Base-by-base conservation (phyloP, 441 rosid genomes). In the Erodium texanum region DNA sequence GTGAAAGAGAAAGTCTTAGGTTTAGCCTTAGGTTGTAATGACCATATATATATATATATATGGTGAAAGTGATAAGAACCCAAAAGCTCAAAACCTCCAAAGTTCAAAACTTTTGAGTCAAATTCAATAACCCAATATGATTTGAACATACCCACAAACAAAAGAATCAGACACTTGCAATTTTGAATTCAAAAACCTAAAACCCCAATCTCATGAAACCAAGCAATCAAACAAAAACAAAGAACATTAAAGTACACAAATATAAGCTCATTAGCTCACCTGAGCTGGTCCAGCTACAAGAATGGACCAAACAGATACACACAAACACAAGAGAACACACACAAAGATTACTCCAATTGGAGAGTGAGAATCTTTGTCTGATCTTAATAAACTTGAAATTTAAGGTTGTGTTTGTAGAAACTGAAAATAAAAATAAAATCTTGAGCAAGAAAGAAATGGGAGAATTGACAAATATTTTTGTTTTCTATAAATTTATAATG, bases 141-240 rank as follows among this genome's bases (percentile, higher is more conserved):
- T 79, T 76, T 86, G 75, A 87, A 84, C 90, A 80, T 73, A 73
- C 79, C 82, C 79, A 79, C 76, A 81, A 78, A 79, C 71, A 82
- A 81, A 76, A 80, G 16, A 12, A 81, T 79, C 78, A 36, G 70
- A 80, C 65, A 36, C 43, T 45, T 6, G 54, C 54, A 27, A 27
- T 27, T 27, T 4, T 27, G 2, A 1, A 27, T 4, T 27, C 29
- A 1, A 45, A 45, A 14, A 1, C 54, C 54, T 45, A 8, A 36
- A 45, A 45, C 16, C 54, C 3, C n/a, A 45, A 45, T 45, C 18
- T 10, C 54, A 2, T 45, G 16, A 45, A 45, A 67, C 73, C 70
- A 74, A 75, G 70, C 73, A 69, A 70, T 81, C 78, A 70, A 71
- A 70, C 68, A 71, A 56, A 68, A 70, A 27, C 29, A 27, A 27